Conservation (phyloP, 2,329 filamentous ascomycete genomes). For the Helotiales sp. region DNA sequence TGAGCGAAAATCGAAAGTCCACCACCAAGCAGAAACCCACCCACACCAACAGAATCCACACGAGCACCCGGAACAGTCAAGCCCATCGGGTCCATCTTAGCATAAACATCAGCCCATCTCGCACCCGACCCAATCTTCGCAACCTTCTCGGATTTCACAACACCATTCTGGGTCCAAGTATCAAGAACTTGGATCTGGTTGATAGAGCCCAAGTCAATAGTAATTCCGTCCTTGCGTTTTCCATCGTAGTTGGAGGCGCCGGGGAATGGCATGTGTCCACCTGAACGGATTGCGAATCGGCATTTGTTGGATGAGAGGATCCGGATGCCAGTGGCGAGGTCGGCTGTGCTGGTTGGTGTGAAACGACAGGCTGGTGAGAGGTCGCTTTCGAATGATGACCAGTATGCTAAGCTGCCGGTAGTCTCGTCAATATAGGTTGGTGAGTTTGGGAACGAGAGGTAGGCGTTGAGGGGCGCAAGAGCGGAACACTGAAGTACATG, state of each 20-base stretch:
- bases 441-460: neutral
- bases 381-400: slow-evolving; percentile 2
- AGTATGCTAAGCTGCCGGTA: neutral
- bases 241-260: slow-evolving; percentile 27
- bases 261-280: slow-evolving; percentile 43
- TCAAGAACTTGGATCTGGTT: slow-evolving; percentile 15
- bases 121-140: slow-evolving; percentile 28
- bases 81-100: slow-evolving; percentile 22
- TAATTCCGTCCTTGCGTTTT: slow-evolving; percentile 21
- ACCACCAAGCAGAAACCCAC: slow-evolving; percentile 46
- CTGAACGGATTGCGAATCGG: slow-evolving; percentile 46
- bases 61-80: slow-evolving; percentile 29
- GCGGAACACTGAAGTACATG: neutral
- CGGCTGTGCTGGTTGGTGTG: slow-evolving; percentile 12
- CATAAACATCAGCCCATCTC: slow-evolving; percentile 33
- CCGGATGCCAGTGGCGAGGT: slow-evolving; percentile 18
- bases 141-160: neutral
- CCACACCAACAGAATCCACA: slow-evolving; percentile 28
- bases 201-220: slow-evolving; percentile 26
- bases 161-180: slow-evolving; percentile 17
- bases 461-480: neutral
- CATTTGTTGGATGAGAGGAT: slow-evolving; percentile 14
- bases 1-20: slow-evolving; percentile 26
- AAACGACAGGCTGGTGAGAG: slow-evolving; percentile 23
- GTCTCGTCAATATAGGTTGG: slow-evolving; percentile 2